Evolutionary conservation across 2,329 filamentous ascomycete genomes (phyloP), one percentile per base, ranked within the genome.

Genomic region (Exophiala spinifera): DNA sequence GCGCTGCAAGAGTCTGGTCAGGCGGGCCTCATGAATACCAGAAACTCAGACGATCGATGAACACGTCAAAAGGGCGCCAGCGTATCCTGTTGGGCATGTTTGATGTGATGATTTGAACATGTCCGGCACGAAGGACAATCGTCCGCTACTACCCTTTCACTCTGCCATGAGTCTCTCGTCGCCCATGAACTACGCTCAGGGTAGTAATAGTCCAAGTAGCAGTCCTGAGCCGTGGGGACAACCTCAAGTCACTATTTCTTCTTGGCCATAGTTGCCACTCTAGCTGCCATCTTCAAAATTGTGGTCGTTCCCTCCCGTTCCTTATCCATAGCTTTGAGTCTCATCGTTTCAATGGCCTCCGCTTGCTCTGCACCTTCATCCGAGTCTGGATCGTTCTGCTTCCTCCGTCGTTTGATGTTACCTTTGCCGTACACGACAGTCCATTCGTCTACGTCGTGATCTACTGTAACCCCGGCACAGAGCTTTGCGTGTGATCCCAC

Each of bases 381-480:
- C 31, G 34, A 20, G n/a, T 3, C 15, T 14, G 20, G n/a, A 6
- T n/a, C n/a, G 2, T 14, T n/a, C 36, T 15, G 36, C 15, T 52
- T 57, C 21, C 61, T 61, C 28, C 68, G 64, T 60, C 73, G 66
- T 15, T 69, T 69, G 40, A 61, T 49, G 14, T 66, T 61, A 20
- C 65, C 74, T 21, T 85, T 80, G 0, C 86, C 85, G 69, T 83
- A 90, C 19, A 90, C 74, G 4, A 91, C 86, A 0, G 83, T 86
- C 67, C 81, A 83, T 56, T 89, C 86, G 0, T 81, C 80, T 0
- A 91, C 66, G 10, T 75, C 71, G 28, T 83, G 80, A 0, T 80
- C 79, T 10, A 61, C 57, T 21, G 78, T 74, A 20, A 81, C 85
- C 55, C 82, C 76, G 0, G 87, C 79, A 6, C 87, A 85, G 48